These are phyloP conservation scores for Pelargonium myrrhifolium DNA, from an alignment of 441 rosid genomes.

Conservation along the genomic window DNA sequence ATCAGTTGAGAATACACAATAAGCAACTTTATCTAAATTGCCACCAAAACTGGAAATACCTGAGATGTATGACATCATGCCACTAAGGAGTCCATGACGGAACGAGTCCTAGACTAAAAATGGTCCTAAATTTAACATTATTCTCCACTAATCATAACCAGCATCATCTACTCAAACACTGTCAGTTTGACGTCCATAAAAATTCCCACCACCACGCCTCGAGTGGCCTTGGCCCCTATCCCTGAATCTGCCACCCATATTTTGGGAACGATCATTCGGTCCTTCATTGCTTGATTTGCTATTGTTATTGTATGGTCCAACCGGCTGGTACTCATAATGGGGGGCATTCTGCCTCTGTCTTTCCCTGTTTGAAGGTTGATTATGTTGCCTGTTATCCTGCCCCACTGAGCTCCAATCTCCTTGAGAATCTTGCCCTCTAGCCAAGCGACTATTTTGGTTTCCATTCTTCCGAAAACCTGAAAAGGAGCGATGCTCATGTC, in stretches of 20 bases:
- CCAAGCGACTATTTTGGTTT: conserved; percentile 46
- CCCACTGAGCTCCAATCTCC: conserved; percentile 64
- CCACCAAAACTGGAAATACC: conserved; percentile 30
- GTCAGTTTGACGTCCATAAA: conserved; percentile 45
- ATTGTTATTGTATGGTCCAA: conserved; percentile 41
- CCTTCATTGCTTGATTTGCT: conserved; percentile 42
- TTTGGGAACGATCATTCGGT: conserved; percentile 43
- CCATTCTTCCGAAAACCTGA: conserved; percentile 48
- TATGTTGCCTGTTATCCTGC: conserved; percentile 50
- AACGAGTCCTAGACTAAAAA: conserved; percentile 16
- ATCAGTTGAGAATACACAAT: conserved; percentile 21
- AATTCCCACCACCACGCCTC: conserved; percentile 54
- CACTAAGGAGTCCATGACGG: conserved; percentile 16
- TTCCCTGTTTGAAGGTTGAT: conserved; percentile 40
- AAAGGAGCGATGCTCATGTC: conserved; percentile 32
- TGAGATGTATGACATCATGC: conserved; percentile 19
- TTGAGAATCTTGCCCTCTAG: conserved; percentile 51
- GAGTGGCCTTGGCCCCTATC: conserved; percentile 59
- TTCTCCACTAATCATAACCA: conserved; percentile 34
- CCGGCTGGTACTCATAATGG: conserved; percentile 79
- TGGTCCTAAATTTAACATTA: conserved; percentile 14
- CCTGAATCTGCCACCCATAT: conserved; percentile 48
- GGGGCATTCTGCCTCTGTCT: conserved; percentile 49
- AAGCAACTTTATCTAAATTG: conserved; percentile 18
- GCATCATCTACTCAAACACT: conserved; percentile 32